These are phyloP conservation scores for Geotrichum armillariae DNA, from an alignment of 1,139 yeast genomes.

Conservation along the genomic window DNA sequence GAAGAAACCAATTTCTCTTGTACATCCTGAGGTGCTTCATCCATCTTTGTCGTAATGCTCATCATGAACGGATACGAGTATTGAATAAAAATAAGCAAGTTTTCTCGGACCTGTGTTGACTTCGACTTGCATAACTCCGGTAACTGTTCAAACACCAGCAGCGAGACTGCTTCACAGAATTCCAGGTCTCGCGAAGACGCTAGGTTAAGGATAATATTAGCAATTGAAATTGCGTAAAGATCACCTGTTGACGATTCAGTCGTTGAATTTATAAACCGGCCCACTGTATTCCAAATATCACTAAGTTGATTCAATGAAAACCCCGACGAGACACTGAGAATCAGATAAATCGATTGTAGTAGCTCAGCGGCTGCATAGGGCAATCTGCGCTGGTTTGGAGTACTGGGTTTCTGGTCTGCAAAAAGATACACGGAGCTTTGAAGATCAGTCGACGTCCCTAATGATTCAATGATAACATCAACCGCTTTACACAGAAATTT, in stretches of 20 bases:
- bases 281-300: conserved; percentile 17
- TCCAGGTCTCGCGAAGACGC: conserved; percentile 6
- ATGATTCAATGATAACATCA: conserved; percentile 12
- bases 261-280: conserved; percentile 11
- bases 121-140: conserved; percentile 14
- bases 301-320: conserved; percentile 7
- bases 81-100: conserved; percentile 12
- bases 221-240: conserved; percentile 9
- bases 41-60: conserved; percentile 7
- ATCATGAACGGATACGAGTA: conserved; percentile 15
- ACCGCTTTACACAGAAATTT: conserved; percentile 15
- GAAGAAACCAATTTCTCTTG: conserved; percentile 9
- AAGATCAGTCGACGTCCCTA: conserved; percentile 5
- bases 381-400: conserved; percentile 8
- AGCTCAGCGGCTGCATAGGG: conserved; percentile 18
- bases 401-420: conserved; percentile 5
- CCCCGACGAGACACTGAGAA: conserved; percentile 9
- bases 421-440: conserved; percentile 9
- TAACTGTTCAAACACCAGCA: conserved; percentile 10
- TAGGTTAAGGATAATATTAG: conserved; percentile 6
- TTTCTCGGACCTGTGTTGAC: conserved; percentile 8
- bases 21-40: conserved; percentile 11
- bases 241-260: conserved; percentile 15
- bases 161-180: conserved; percentile 13
- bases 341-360: conserved; percentile 6